These are phyloP conservation scores for Talaromyces borbonicus DNA, from an alignment of 495 filamentous ascomycete genomes.

Conservation along the genomic window DNA sequence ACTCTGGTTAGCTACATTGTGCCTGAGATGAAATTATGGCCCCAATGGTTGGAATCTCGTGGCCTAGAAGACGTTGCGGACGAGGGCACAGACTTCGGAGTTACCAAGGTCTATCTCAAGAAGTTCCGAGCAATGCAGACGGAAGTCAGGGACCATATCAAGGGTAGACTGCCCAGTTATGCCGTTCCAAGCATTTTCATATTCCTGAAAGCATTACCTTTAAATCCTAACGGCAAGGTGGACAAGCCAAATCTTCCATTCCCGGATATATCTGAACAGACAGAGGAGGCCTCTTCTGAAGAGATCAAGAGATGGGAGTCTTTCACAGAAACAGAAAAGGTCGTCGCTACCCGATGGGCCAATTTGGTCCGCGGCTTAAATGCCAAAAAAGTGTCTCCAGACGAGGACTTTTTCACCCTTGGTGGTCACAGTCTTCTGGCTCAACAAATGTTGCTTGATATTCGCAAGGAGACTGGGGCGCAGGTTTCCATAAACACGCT, in stretches of 20 bases:
- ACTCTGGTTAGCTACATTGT: slow-evolving; percentile 88
- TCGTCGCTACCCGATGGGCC: slow-evolving; percentile 60
- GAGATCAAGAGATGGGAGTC: slow-evolving; percentile 14
- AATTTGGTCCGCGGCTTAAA: slow-evolving; percentile 42
- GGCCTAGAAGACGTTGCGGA: slow-evolving; percentile 37
- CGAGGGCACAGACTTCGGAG: slow-evolving; percentile 6
- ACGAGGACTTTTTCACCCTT: slow-evolving; percentile 74
- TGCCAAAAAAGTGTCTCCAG: slow-evolving; percentile 47
- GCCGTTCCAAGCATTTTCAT: slow-evolving; percentile 77
- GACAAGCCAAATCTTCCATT: slow-evolving; percentile 87
- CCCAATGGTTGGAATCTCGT: slow-evolving; percentile 50
- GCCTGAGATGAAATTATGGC: slow-evolving; percentile 67
- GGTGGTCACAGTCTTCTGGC: slow-evolving; percentile 85
- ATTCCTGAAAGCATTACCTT: slow-evolving; percentile 65
- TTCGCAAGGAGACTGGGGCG: slow-evolving; percentile 52
- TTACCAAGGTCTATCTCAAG: slow-evolving; percentile 27
- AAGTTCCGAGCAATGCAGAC: slow-evolving; percentile 58
- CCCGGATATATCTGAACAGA: slow-evolving; percentile 62
- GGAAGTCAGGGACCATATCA: slow-evolving; percentile 66
- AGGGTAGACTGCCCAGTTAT: slow-evolving; percentile 66
- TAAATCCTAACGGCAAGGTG: slow-evolving; percentile 94
- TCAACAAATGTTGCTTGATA: slow-evolving; percentile 70
- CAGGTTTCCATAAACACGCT: slow-evolving; percentile 69
- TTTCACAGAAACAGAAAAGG: slow-evolving; percentile 56
- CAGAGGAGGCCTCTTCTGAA: slow-evolving; percentile 26